Percentiles rank a stretch among this genome's conserved stretches.
Conservation (phyloP, 2,329 filamentous ascomycete species). For the Colletotrichum tropicicola region DNA sequence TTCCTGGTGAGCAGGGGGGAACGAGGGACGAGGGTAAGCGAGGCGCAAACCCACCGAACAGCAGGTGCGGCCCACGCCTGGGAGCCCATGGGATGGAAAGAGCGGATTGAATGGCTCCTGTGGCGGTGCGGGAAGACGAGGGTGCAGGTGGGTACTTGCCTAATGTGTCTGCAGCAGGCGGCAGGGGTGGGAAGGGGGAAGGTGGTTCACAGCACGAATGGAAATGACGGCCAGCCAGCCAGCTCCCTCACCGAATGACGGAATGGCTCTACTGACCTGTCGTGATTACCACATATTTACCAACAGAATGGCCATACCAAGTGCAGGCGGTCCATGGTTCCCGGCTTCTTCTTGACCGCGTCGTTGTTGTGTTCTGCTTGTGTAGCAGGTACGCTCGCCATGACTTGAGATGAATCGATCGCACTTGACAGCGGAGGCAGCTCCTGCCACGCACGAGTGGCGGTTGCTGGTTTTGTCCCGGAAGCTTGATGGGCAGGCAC, state of each 20-base stretch:
- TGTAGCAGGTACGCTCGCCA: no score
- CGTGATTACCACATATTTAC: slow-evolving; percentile 16
- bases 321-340: no score
- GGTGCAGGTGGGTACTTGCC: slow-evolving; percentile 26
- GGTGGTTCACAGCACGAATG: slow-evolving; percentile 5
- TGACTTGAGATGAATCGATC: no score
- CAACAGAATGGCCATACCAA: neutral
- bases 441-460: neutral
- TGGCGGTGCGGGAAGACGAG: slow-evolving; percentile 25
- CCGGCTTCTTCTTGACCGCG: no score
- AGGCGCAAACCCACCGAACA: slow-evolving; percentile 29
- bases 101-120: slow-evolving; percentile 15
- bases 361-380: neutral
- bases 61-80: slow-evolving; percentile 26
- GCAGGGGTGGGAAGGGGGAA: slow-evolving; percentile 9
- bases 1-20: slow-evolving; percentile 28
- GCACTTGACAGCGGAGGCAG: no score
- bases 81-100: slow-evolving; percentile 19
- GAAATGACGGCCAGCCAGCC: slow-evolving; percentile 7
- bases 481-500: neutral
- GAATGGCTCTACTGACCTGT: slow-evolving; percentile 4
- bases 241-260: slow-evolving; percentile 21
- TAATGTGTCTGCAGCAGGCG: slow-evolving; percentile 25
- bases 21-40: slow-evolving; percentile 29
- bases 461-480: neutral